Conservation (phyloP, 2,329 filamentous ascomycete species). For the Emergomyces pasteurianus region DNA sequence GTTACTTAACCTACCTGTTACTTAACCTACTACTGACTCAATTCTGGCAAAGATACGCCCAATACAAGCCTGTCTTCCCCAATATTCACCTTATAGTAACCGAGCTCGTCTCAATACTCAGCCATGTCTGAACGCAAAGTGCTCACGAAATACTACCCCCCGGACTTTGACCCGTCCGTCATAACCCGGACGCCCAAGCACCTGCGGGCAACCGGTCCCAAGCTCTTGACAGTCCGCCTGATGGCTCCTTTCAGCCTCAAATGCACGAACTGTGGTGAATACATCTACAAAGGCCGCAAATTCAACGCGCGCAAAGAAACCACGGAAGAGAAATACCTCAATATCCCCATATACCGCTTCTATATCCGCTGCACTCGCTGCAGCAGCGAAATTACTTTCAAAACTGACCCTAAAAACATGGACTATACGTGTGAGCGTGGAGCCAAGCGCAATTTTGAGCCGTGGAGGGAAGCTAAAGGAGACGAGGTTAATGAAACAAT, state of each 20-base stretch:
- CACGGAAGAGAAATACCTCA: constrained; percentile 78
- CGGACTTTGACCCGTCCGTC: constrained; percentile 82
- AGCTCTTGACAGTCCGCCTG: constrained; percentile 73
- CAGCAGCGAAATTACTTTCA: constrained; percentile 77
- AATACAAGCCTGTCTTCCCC: neutral
- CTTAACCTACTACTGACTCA: neutral
- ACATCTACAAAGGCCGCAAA: constrained; percentile 85
- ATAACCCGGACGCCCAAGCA: constrained; percentile 55
- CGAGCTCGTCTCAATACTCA: neutral
- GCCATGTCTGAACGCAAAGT: constrained; percentile 80
- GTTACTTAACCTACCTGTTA: too few species aligned
- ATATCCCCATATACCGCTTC: constrained; percentile 79
- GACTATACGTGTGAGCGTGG: constrained; percentile 75
- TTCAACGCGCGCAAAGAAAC: constrained; percentile 95
- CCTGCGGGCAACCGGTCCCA: constrained; percentile 53
- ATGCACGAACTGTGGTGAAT: constrained; percentile 60
- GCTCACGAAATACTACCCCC: constrained; percentile 51
- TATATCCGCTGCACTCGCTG: constrained; percentile 86
- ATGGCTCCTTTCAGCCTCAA: constrained; percentile 84
- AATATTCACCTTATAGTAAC: neutral
- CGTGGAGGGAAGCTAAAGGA: constrained; percentile 61
- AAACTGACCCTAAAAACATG: constrained; percentile 84
- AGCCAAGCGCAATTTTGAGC: constrained; percentile 86
- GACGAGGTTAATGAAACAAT: constrained; percentile 60
- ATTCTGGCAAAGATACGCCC: neutral